Evolutionary conservation across 495 filamentous ascomycete genomes (phyloP).

Genomic region (Bombardia bombarda): DNA sequence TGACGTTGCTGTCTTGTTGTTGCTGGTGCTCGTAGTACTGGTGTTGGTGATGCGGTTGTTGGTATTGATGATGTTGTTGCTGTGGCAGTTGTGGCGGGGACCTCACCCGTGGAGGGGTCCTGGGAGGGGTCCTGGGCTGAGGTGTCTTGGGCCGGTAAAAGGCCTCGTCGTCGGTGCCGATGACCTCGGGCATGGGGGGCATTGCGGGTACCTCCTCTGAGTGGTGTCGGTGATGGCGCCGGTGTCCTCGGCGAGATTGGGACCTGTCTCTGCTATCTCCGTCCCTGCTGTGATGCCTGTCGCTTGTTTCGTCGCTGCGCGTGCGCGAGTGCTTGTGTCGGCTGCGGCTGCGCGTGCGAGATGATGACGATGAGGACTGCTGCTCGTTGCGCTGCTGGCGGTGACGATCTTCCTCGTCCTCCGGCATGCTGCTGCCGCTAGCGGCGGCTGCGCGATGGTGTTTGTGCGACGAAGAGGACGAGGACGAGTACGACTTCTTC

Average conservation of each 20-base stretch:
- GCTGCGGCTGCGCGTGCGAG: slow-evolving; percentile 8
- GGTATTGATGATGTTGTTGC: too few species aligned
- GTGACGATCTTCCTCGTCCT: slow-evolving; percentile 5
- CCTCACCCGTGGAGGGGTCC: background rate
- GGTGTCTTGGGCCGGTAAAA: slow-evolving; percentile 30
- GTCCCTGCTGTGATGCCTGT: slow-evolving; percentile 10
- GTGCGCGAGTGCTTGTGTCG: slow-evolving; percentile 13
- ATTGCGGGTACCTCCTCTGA: slow-evolving; percentile 17
- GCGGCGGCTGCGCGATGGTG: slow-evolving; percentile 8
- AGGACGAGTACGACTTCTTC: slow-evolving; percentile 29
- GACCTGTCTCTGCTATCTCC: slow-evolving; percentile 1
- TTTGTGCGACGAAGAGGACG: too few species aligned
- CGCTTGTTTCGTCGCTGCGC: slow-evolving; percentile 1
- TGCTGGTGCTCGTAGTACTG: too few species aligned
- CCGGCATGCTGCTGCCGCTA: background rate
- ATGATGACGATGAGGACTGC: too few species aligned
- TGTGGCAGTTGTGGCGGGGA: too few species aligned
- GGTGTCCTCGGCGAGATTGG: slow-evolving; percentile 15
- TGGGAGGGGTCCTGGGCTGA: background rate
- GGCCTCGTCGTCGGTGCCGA: slow-evolving; percentile 31
- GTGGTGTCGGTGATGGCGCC: slow-evolving; percentile 22
- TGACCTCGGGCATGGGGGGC: slow-evolving; percentile 27
- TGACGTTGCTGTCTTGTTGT: background rate
- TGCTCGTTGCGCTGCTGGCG: slow-evolving; percentile 5
- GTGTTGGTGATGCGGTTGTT: too few species aligned